These are phyloP conservation scores for Bassia scoparia DNA, from an alignment of 148 eudicot species.

Conservation along the genomic window DNA sequence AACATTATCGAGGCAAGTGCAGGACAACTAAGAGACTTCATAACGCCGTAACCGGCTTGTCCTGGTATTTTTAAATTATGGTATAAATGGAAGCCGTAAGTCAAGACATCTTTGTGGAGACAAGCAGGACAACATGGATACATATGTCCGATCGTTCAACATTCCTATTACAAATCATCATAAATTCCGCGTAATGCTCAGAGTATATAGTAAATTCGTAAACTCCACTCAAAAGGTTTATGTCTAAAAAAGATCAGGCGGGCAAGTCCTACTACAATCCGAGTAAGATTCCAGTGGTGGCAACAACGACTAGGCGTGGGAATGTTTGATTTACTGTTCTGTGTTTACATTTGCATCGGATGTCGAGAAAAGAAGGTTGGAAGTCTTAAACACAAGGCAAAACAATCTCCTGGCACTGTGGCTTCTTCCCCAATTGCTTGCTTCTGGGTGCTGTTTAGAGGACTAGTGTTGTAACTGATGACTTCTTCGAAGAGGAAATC, in stretches of 20 bases:
- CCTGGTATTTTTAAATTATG: neutral
- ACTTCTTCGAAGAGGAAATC: neutral
- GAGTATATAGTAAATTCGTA: neutral
- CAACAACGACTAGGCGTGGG: neutral
- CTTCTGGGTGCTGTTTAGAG: neutral
- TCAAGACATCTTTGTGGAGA: neutral
- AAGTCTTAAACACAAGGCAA: neutral
- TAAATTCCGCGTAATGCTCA: no score
- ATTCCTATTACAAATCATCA: neutral
- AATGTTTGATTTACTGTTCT: neutral
- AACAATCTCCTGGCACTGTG: neutral
- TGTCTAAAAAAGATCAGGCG: neutral
- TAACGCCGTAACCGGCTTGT: neutral
- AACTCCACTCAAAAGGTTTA: neutral
- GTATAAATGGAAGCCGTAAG: neutral
- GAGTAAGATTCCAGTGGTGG: neutral
- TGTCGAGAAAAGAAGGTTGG: neutral
- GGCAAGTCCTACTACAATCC: no score
- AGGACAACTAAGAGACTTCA: neutral
- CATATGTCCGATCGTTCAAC: neutral
- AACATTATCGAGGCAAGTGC: conserved; percentile 5
- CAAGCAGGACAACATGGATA: neutral
- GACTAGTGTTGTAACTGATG: neutral
- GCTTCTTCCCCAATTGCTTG: neutral
- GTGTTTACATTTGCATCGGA: neutral